Evolutionary conservation across 306 rosid species (phyloP).

Genomic region (Glycine latifolia): DNA sequence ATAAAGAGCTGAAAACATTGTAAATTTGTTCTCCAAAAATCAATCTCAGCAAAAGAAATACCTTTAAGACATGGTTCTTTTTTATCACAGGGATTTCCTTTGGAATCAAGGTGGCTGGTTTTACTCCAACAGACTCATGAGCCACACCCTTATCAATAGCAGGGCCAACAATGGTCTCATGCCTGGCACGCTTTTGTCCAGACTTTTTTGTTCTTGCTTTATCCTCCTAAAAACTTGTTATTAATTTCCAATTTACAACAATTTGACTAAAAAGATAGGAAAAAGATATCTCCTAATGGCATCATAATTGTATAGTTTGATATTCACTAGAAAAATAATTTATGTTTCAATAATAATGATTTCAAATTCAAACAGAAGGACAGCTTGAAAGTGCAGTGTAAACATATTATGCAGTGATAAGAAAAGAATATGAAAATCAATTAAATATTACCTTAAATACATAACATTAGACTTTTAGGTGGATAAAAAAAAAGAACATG

Average conservation of each 20-base stretch:
- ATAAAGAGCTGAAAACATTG: conserved; percentile 26
- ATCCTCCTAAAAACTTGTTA: conserved; percentile 57
- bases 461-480: not conserved
- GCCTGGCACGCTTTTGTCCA: conserved; percentile 70
- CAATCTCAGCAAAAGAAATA: conserved; percentile 47
- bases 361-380: not conserved
- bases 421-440: not conserved
- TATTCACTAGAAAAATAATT: conserved; percentile 8
- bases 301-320: not conserved
- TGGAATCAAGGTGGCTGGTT: conserved; percentile 78
- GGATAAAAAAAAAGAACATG: conserved; percentile 2
- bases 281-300: conserved; percentile 13
- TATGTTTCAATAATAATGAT: conserved; percentile 10
- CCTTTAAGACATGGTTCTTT: conserved; percentile 81
- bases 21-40: conserved; percentile 28
- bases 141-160: conserved; percentile 88
- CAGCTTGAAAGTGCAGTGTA: conserved; percentile 21
- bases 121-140: conserved; percentile 92
- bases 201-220: conserved; percentile 52
- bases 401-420: conserved; percentile 9
- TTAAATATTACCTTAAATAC: conserved; percentile 18
- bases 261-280: not conserved
- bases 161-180: conserved; percentile 83
- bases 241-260: conserved; percentile 20
- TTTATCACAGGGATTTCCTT: conserved; percentile 89